Evolutionary conservation across 2,329 filamentous ascomycete genomes (phyloP).

Genomic region (Clonostachys chloroleuca): DNA sequence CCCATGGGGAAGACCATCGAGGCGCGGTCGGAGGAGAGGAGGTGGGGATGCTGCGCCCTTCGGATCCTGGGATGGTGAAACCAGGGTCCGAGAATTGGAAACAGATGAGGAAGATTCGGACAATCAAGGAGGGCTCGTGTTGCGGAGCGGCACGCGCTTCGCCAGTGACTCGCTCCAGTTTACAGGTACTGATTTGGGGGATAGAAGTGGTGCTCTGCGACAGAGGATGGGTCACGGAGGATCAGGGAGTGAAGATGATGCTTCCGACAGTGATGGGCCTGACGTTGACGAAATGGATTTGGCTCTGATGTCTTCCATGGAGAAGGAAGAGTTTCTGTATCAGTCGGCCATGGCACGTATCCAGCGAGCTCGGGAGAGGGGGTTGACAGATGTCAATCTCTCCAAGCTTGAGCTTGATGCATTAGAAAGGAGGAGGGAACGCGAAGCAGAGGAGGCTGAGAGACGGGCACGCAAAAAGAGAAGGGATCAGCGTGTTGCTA

Average conservation of each 20-base stretch:
- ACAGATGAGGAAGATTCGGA: conserved; percentile 54
- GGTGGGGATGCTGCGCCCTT: conserved; percentile 38
- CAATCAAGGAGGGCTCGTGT: conserved; percentile 47
- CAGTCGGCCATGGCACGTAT: conserved; percentile 79
- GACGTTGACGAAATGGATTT: conserved; percentile 29
- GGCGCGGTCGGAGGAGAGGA: conserved; percentile 69
- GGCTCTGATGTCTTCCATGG: conserved; percentile 50
- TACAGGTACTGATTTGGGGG: conserved; percentile 54
- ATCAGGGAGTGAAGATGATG: conserved; percentile 26
- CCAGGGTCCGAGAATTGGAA: conserved; percentile 63
- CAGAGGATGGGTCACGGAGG: conserved; percentile 10
- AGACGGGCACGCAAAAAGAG: conserved; percentile 26
- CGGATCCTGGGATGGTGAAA: conserved; percentile 24
- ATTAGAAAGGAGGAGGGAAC: conserved; percentile 63
- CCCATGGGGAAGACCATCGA: conserved; percentile 99
- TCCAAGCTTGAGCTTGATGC: conserved; percentile 77
- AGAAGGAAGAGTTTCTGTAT: conserved; percentile 71
- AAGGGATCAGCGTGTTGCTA: conserved; percentile 42
- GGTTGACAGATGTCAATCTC: conserved; percentile 75
- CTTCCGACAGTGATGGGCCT: conserved; percentile 14
- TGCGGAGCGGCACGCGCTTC: conserved; percentile 42
- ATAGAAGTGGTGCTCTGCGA: conserved; percentile 14
- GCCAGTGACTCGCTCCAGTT: conserved; percentile 57
- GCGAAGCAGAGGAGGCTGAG: conserved; percentile 43
- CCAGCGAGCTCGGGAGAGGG: conserved; percentile 69